Evolutionary conservation across 169 alveolate species (phyloP), one percentile per base, ranked within the genome.

Genomic region (Theileria luwenshuni): DNA sequence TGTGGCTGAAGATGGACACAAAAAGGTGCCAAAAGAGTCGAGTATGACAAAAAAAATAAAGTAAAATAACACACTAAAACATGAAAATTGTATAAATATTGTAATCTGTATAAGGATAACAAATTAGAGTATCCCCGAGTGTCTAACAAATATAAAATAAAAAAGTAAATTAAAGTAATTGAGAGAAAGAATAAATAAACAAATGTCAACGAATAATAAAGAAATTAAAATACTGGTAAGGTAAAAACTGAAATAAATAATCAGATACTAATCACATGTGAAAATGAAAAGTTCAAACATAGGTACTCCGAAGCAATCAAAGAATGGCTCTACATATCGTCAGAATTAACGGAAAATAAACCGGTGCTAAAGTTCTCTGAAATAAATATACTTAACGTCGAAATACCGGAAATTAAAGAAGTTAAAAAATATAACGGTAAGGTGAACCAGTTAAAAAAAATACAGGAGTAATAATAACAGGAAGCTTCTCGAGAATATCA

Each of bases 261-360:
- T 63, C 12, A 63, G 72, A 63, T 63, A 25, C 32, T 68, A 7
- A 33, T 51, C 19, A 47, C 76, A 6, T 68, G 76, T 47, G 68
- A 68, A 17, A 45, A 35, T 28, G 56, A 13, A 47, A 3, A 21
- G 52, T 68, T 68, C 76, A 41, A 35, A 25, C 49, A 35, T 5
- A 54, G 56, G 47, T 52, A 41, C 33, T 35, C 43, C 23, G 28
- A 28, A 35, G 47, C 61, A 15, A 52, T 68, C 3, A 30, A 19
- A 28, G 52, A 68, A 17, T 68, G 76, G 76, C 64, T 68, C 1
- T 28, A 15, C 8, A 8, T 23, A 47, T 41, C 28, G n/a, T 51
- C 63, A 5, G 51, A 38, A n/a, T n/a, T n/a, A 17, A 28, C 19
- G 47, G 42, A 47, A 7, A 23, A 17, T 28, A 54, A 68, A 21